Base-by-base conservation (phyloP, 768 basidiomycete species). In the Paxillus involutus region DNA sequence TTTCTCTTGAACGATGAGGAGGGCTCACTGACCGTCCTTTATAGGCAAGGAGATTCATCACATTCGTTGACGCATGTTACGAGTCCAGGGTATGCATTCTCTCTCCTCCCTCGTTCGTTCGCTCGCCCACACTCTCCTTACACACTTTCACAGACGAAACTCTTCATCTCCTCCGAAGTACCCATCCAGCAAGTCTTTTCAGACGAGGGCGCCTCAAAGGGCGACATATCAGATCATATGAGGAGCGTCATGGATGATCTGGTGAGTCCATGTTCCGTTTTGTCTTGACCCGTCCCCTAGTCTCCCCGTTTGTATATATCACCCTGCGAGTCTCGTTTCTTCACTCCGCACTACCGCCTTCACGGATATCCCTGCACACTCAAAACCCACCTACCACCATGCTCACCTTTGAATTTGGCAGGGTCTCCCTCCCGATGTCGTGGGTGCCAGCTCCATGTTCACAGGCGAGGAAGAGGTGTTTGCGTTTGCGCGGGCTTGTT, bases 381-480 rank as follows among this genome's bases (percentile, higher is more conserved):
- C 36, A 8, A 26, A 26, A 26, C 4, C 26, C 26, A 26, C 26
- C 37, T n/a, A 52, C 32, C 12, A 6, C 30, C 26, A 1, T 16
- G 12, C 17, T 47, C 13, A 29, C 29, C 13, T 19, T 19, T 4
- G 16, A n/a, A 12, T 24, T 44, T 51, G 40, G 32, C 59, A 95
- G 92, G 94, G 94, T 17, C 76, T 98, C 1, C 80, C 88, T 1
- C 80, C 79, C 21, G 85, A 93, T 29, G 73, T 81, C 17, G 88
- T 96, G 16, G 91, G 93, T 33, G 76, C 79, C 2, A 92, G 89
- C 57, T 88, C 93, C 41, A 89, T 99, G 76, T 98, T 98, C 67
- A 88, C 88, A 0, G 95, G 96, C 4, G 95, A 98, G 64, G 97
- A 98, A 70, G 97, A 98, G 71, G 68, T 98, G 0, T 99, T 99